These are phyloP conservation scores for Porcisia deanei DNA, from an alignment of 208 protist species.

Conservation along the genomic window DNA sequence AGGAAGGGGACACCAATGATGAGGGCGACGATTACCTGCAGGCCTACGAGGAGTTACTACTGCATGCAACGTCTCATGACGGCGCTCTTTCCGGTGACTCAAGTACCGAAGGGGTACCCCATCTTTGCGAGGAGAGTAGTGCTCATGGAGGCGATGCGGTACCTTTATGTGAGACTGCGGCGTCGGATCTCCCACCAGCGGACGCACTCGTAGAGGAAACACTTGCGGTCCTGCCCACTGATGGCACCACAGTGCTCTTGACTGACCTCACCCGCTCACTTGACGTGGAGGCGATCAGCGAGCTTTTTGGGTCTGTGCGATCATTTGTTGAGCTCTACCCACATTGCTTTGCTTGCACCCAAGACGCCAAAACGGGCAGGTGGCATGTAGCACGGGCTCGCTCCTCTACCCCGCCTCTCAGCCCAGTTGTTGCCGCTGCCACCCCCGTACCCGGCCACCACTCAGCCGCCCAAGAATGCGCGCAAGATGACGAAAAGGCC, in stretches of 20 bases:
- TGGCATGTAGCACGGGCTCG: constrained; percentile 39
- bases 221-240: constrained; percentile 46
- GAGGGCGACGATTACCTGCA: constrained; percentile 46
- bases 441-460: neutral
- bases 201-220: constrained; percentile 36
- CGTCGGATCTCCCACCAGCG: constrained; percentile 1
- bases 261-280: constrained; percentile 54
- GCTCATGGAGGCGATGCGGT: neutral
- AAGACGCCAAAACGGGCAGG: constrained; percentile 19
- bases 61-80: constrained; percentile 21
- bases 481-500: neutral
- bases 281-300: constrained; percentile 60
- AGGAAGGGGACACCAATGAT: neutral
- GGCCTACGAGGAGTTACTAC: constrained; percentile 69
- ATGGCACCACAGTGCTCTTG: constrained; percentile 47
- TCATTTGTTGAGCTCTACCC: constrained; percentile 55
- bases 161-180: neutral
- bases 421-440: neutral
- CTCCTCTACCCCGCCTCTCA: neutral
- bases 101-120: neutral
- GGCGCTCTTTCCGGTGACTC: neutral
- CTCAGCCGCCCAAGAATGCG: neutral
- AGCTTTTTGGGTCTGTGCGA: constrained; percentile 55
- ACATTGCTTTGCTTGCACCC: constrained; percentile 40
- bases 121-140: neutral